phyloP scores from a whole-genome alignment of 2,329 filamentous ascomycete genomes.

The Pseudogymnoascus sp. region DNA sequence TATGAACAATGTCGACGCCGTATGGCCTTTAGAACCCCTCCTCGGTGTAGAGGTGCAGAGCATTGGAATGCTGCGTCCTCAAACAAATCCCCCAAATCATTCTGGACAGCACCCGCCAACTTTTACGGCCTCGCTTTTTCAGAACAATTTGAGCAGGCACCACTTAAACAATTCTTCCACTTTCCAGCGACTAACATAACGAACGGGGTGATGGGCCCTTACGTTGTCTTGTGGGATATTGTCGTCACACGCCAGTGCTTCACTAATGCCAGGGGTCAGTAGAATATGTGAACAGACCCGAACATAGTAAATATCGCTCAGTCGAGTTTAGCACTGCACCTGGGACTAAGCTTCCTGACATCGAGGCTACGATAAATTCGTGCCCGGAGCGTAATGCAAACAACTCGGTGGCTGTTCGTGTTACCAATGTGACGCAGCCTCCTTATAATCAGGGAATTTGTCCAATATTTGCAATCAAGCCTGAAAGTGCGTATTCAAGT shows the following conservation, averaged over 20 bases:
- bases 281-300: no score
- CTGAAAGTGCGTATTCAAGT: background rate
- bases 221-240: background rate
- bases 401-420: background rate
- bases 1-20: constrained; percentile 19
- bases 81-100: background rate
- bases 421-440: background rate
- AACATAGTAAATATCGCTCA: no score
- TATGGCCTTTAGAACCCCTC: background rate
- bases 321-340: background rate
- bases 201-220: background rate
- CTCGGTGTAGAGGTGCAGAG: background rate
- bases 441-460: background rate
- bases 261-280: background rate
- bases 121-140: background rate
- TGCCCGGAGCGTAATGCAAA: background rate
- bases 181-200: background rate
- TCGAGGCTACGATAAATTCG: background rate
- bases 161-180: background rate
- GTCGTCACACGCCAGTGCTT: background rate
- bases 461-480: background rate
- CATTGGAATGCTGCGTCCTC: background rate
- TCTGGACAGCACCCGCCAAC: background rate
- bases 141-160: background rate
- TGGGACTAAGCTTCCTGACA: background rate